Evolutionary conservation across 1,284 basidiomycete genomes (phyloP).

Genomic region (Microbotryum silenes-acaulis): DNA sequence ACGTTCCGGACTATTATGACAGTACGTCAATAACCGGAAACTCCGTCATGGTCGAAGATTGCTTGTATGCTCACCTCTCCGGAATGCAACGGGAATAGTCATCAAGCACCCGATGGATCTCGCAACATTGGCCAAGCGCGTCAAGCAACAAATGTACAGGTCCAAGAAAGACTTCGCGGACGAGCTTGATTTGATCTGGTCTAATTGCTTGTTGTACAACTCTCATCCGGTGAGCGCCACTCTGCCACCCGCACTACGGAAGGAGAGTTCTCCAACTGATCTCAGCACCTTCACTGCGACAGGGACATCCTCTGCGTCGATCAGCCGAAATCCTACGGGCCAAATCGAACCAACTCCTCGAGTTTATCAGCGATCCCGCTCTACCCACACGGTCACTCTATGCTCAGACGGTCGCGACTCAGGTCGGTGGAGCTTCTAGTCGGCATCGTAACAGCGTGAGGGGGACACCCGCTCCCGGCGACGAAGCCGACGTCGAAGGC

Average conservation of each 20-base stretch:
- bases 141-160: constrained; percentile 74
- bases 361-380: constrained; percentile 71
- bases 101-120: constrained; percentile 87
- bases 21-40: constrained; percentile 48
- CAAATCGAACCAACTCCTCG: constrained; percentile 74
- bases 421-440: constrained; percentile 3
- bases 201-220: constrained; percentile 90
- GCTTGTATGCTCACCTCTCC: constrained; percentile 6
- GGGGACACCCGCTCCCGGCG: constrained; percentile 5
- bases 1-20: constrained; percentile 90
- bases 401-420: neutral
- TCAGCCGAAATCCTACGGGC: constrained; percentile 65
- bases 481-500: constrained; percentile 22
- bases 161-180: constrained; percentile 86
- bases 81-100: constrained; percentile 59
- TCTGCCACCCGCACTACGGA: neutral
- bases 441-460: constrained; percentile 1
- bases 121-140: constrained; percentile 69
- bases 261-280: neutral
- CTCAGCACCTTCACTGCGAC: neutral
- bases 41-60: neutral
- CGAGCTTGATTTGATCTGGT: constrained; percentile 94
- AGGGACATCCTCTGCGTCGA: constrained; percentile 70
- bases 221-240: constrained; percentile 63
- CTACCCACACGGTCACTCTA: constrained; percentile 17